Conservation (phyloP, 768 basidiomycete genomes). For the Leccinum subgranulosum region DNA sequence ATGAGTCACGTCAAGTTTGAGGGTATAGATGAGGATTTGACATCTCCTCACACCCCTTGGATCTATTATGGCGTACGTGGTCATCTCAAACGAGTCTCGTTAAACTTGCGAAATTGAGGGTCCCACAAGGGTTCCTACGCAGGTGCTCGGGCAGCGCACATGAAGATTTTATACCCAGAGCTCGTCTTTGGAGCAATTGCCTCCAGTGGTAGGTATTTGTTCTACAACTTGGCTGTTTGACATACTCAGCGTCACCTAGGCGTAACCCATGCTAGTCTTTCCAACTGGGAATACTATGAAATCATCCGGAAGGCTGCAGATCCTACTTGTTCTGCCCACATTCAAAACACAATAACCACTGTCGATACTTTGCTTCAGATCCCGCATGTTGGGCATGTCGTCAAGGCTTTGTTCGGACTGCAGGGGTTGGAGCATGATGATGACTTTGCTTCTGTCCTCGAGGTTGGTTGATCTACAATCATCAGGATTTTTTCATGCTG, state of each 20-base stretch:
- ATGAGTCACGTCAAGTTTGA: slow-evolving; percentile 76
- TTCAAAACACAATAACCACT: slow-evolving; percentile 53
- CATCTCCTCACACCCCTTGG: slow-evolving; percentile 75
- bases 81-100: background rate
- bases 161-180: slow-evolving; percentile 83
- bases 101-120: background rate
- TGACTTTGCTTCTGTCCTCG: slow-evolving; percentile 71
- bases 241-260: slow-evolving; percentile 35
- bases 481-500: slow-evolving; percentile 17
- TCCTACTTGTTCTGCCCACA: slow-evolving; percentile 53
- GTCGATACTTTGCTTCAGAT: slow-evolving; percentile 61
- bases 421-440: slow-evolving; percentile 63
- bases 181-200: slow-evolving; percentile 90
- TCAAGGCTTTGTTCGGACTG: slow-evolving; percentile 81
- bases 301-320: slow-evolving; percentile 71
- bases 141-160: slow-evolving; percentile 90
- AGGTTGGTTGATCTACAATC: slow-evolving; percentile 37
- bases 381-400: slow-evolving; percentile 41
- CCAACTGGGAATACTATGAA: slow-evolving; percentile 88
- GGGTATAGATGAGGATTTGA: slow-evolving; percentile 67
- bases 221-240: background rate
- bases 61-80: slow-evolving; percentile 85
- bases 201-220: slow-evolving; percentile 59
- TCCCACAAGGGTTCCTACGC: slow-evolving; percentile 75
- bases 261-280: slow-evolving; percentile 80